Evolutionary conservation across 1,284 basidiomycete species (phyloP).

Genomic region (Microbotryum silenes-acaulis): DNA sequence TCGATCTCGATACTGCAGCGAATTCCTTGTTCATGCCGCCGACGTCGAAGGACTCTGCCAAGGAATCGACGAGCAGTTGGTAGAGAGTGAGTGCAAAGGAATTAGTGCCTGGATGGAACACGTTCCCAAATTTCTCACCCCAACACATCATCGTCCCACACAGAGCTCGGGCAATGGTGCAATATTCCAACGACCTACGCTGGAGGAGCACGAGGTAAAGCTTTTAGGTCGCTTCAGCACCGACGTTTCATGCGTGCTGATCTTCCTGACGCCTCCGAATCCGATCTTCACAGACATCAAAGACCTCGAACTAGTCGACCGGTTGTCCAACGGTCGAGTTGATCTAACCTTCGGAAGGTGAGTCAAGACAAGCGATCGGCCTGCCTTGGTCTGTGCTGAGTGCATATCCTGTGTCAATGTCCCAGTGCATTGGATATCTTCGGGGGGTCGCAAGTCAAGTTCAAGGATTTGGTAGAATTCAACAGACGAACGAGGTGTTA

Average conservation of each 20-base stretch:
- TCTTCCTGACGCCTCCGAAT: conserved; percentile 5
- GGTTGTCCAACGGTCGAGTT: conserved; percentile 72
- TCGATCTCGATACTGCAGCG: conserved; percentile 49
- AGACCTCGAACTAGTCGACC: conserved; percentile 77
- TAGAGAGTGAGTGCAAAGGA: conserved; percentile 50
- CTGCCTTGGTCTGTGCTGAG: neutral
- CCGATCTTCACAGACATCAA: conserved; percentile 54
- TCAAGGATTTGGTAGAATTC: conserved; percentile 57
- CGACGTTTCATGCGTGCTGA: neutral
- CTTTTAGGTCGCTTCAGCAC: neutral
- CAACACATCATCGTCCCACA: neutral
- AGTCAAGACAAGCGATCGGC: conserved; percentile 25
- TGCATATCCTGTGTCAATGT: neutral
- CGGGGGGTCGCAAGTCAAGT: conserved; percentile 63
- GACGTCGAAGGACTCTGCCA: conserved; percentile 96
- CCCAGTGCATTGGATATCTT: conserved; percentile 71
- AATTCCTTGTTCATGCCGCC: conserved; percentile 93
- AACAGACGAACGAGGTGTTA: conserved; percentile 27
- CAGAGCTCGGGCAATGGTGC: conserved; percentile 87
- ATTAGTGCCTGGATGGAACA: no score
- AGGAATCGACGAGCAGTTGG: conserved; percentile 89
- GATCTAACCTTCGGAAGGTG: conserved; percentile 95
- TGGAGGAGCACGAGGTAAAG: conserved; percentile 79
- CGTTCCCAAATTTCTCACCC: neutral
- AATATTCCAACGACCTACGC: conserved; percentile 91